These are phyloP conservation scores for Backusella circina DNA, from an alignment of 192 early-diverging fungal genomes.

Conservation along the genomic window DNA sequence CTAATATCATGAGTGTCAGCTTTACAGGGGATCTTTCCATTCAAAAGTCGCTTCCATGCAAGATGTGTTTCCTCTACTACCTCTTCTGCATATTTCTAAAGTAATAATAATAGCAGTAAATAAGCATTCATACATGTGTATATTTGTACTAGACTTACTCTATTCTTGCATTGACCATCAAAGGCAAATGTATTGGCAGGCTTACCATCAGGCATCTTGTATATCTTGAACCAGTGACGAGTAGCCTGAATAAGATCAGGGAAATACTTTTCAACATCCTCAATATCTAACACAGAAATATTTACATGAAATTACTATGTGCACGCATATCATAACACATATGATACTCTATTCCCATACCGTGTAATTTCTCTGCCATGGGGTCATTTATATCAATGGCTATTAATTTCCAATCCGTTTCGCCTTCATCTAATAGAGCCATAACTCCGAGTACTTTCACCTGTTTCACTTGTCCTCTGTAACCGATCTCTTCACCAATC, in stretches of 20 bases:
- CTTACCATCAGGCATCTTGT: conserved; percentile 99
- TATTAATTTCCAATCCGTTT: conserved; percentile 99
- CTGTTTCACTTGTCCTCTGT: conserved; percentile 96
- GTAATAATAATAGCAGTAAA: neutral
- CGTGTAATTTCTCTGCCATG: conserved; percentile 91
- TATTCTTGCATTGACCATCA: conserved; percentile 79
- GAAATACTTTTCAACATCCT: conserved; percentile 96
- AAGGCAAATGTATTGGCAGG: conserved; percentile 99
- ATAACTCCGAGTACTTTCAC: conserved; percentile 98
- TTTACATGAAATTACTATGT: conserved; percentile 54
- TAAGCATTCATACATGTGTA: neutral
- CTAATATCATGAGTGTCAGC: conserved; percentile 15
- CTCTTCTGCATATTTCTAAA: conserved; percentile 76
- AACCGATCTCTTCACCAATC: conserved; percentile 93
- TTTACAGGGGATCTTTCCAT: conserved; percentile 10
- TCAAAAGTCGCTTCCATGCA: conserved; percentile 87
- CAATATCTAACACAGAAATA: conserved; percentile 62
- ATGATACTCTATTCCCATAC: conserved; percentile 21
- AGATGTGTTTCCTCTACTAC: conserved; percentile 91
- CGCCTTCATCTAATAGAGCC: conserved; percentile 97
- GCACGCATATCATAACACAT: neutral
- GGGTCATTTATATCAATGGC: conserved; percentile 97
- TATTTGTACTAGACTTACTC: conserved; percentile 18
- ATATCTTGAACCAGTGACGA: conserved; percentile 99
- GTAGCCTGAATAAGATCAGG: conserved; percentile 95